phyloP scores from a whole-genome alignment of 2,329 filamentous ascomycete species.

The Pyrenochaeta sp. region DNA sequence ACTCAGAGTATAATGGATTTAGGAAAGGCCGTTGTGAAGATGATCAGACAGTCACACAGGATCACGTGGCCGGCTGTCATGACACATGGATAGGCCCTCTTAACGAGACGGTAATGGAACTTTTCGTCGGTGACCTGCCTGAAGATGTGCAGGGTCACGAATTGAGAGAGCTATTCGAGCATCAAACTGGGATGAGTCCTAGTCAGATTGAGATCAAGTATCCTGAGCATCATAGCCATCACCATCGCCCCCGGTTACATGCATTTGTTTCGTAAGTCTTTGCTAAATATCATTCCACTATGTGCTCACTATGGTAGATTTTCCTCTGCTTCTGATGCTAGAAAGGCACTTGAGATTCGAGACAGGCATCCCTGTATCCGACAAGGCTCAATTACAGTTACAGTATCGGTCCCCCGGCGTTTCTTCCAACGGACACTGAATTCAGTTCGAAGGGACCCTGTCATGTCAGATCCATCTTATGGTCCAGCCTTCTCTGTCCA shows the following conservation, averaged over 20 bases:
- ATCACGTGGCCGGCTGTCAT: slow-evolving; percentile 32
- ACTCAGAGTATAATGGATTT: slow-evolving; percentile 6
- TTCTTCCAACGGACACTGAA: slow-evolving; percentile 24
- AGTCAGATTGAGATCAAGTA: slow-evolving; percentile 1
- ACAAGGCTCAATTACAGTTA: slow-evolving; percentile 11
- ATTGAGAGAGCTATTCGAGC: slow-evolving; percentile 27
- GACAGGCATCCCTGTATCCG: slow-evolving; percentile 14
- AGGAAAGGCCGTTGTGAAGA: slow-evolving; percentile 3
- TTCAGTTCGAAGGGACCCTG: not conserved
- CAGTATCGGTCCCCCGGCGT: slow-evolving; percentile 30
- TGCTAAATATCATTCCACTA: not conserved
- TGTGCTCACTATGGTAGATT: slow-evolving; percentile 27
- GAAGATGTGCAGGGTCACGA: slow-evolving; percentile 17
- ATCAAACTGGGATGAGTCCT: slow-evolving; percentile 16
- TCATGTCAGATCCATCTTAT: not conserved
- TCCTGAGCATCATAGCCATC: slow-evolving; percentile 7
- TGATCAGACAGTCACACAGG: slow-evolving; percentile 26
- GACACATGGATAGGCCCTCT: slow-evolving; percentile 41
- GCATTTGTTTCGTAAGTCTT: slow-evolving; percentile 30
- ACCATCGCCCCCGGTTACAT: slow-evolving; percentile 8
- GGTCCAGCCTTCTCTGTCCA: slow-evolving; percentile 4
- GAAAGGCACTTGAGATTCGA: slow-evolving; percentile 17
- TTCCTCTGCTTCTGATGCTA: slow-evolving; percentile 16
- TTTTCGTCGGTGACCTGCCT: slow-evolving; percentile 38
- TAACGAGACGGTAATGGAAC: slow-evolving; percentile 34